A percentile compares a stretch with the other conserved stretches of the same genome.
These are phyloP conservation scores for Grifola frondosa DNA, from an alignment of 1,284 basidiomycete species.

Conservation along the genomic window DNA sequence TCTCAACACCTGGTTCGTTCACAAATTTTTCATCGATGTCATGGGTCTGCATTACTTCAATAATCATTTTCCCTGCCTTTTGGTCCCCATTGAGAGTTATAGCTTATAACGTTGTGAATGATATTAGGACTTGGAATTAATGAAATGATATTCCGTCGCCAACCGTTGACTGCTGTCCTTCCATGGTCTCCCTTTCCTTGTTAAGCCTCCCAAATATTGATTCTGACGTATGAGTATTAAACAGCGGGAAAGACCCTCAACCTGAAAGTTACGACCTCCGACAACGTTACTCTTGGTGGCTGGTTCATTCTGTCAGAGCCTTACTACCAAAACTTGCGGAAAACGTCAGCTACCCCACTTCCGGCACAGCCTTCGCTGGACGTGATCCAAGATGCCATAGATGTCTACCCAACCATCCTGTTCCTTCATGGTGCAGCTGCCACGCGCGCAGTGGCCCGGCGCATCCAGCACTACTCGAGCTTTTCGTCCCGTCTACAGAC, in stretches of 20 bases:
- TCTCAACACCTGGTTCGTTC: no score
- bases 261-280: constrained; percentile 53
- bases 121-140: no score
- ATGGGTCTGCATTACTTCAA: no score
- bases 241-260: constrained; percentile 18
- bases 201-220: no score
- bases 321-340: constrained; percentile 52
- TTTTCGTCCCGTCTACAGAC: constrained; percentile 63
- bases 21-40: no score
- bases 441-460: constrained; percentile 66
- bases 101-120: no score
- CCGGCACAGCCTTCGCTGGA: constrained; percentile 34
- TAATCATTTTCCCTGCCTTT: no score
- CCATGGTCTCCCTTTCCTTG: no score
- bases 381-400: constrained; percentile 48
- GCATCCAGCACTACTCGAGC: constrained; percentile 61
- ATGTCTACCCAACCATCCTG: constrained; percentile 70
- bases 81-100: no score
- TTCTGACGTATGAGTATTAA: no score
- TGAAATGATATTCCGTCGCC: no score
- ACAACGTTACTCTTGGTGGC: constrained; percentile 79
- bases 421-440: constrained; percentile 92
- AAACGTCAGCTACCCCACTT: constrained; percentile 26
- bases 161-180: no score
- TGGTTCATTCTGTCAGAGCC: constrained; percentile 86